Evolutionary conservation across 345 rosid genomes (phyloP).

Genomic region (Clarkia xantiana): DNA sequence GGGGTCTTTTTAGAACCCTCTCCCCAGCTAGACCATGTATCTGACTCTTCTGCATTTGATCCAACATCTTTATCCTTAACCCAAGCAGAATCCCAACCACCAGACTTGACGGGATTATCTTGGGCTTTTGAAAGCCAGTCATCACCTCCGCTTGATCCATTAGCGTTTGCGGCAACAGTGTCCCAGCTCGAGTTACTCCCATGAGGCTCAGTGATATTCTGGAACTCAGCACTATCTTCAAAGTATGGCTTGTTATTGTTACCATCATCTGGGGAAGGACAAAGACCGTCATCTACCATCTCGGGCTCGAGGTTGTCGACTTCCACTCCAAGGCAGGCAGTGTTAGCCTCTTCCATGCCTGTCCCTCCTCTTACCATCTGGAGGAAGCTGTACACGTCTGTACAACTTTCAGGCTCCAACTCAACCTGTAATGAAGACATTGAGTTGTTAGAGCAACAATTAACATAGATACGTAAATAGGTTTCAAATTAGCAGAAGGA

Average conservation of each 20-base stretch:
- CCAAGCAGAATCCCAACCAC: constrained; percentile 11
- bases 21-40: constrained; percentile 23
- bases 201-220: constrained; percentile 4
- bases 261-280: constrained; percentile 52
- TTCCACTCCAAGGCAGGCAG: constrained; percentile 69
- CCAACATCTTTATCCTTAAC: constrained; percentile 9
- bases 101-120: constrained; percentile 1
- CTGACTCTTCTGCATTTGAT: constrained; percentile 8
- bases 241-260: constrained; percentile 41
- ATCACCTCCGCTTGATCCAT: constrained; percentile 14
- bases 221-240: constrained; percentile 47
- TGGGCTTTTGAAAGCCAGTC: constrained; percentile 20
- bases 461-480: not conserved
- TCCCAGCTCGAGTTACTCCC: constrained; percentile 33
- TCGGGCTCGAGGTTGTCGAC: constrained; percentile 41
- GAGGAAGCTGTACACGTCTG: constrained; percentile 65
- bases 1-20: constrained; percentile 9
- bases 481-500: not conserved
- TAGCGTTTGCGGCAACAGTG: constrained; percentile 6
- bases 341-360: constrained; percentile 16
- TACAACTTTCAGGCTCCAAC: constrained; percentile 22
- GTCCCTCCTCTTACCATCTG: constrained; percentile 54
- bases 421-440: constrained; percentile 22
- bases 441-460: constrained; percentile 1
- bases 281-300: constrained; percentile 46